Evolutionary conservation across 257 asterid species (phyloP).

Genomic region (Solanum dulcamara): DNA sequence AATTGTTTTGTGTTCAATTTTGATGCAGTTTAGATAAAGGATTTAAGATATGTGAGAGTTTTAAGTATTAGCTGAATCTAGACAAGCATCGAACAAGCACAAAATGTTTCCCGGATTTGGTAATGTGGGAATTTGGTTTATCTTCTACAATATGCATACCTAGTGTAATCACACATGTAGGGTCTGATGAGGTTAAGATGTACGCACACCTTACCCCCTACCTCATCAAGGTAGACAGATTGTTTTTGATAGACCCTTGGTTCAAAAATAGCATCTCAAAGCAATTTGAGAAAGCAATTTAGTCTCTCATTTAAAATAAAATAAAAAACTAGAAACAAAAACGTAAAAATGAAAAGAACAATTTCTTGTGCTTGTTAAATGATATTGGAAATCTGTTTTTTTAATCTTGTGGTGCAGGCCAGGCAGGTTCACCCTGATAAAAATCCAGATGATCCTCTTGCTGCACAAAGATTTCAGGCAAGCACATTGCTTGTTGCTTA

Average conservation of each 20-base stretch:
- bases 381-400: background rate
- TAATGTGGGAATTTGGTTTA: background rate
- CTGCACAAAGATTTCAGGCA: slow-evolving; percentile 90
- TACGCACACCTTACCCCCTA: too few species aligned
- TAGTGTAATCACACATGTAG: too few species aligned
- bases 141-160: too few species aligned
- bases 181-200: too few species aligned
- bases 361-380: background rate
- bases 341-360: background rate
- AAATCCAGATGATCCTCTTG: slow-evolving; percentile 76
- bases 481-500: background rate
- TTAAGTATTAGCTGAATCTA: background rate
- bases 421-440: slow-evolving; percentile 93
- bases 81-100: background rate
- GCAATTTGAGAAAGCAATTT: too few species aligned
- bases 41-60: background rate
- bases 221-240: too few species aligned
- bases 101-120: background rate
- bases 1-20: background rate
- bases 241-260: too few species aligned
- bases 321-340: too few species aligned
- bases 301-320: too few species aligned
- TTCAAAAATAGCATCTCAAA: too few species aligned
- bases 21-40: background rate
- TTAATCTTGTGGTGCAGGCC: slow-evolving; percentile 37